Conservation (phyloP, 768 basidiomycete species). For the Mycena sanguinolenta region DNA sequence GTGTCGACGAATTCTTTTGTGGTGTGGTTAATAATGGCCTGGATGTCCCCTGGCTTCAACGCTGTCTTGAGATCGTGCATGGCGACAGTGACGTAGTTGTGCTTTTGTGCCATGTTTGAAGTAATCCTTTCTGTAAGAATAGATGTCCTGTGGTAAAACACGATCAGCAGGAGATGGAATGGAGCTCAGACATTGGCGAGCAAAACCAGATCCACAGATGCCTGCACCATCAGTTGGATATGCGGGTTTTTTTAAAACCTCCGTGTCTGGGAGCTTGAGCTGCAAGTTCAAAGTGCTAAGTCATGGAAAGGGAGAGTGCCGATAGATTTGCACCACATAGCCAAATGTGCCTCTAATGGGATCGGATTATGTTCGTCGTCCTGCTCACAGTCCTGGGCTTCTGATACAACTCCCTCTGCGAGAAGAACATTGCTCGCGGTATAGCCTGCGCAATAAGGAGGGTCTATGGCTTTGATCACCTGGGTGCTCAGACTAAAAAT, state of each 20-base stretch:
- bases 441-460: no score
- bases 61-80: no score
- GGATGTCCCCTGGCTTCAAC: no score
- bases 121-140: constrained; percentile 42
- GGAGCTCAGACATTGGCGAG: constrained; percentile 34
- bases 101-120: constrained; percentile 35
- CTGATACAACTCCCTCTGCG: constrained; percentile 36
- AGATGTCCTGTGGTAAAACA: constrained; percentile 37
- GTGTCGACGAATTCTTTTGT: no score
- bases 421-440: constrained; percentile 33
- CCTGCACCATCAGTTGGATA: constrained; percentile 30
- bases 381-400: constrained; percentile 37
- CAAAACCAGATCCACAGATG: constrained; percentile 31
- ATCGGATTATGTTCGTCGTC: constrained; percentile 16
- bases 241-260: constrained; percentile 29
- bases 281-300: constrained; percentile 34
- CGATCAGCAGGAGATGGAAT: neutral
- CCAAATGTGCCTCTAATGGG: constrained; percentile 35
- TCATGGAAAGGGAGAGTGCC: constrained; percentile 34
- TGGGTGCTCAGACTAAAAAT: constrained; percentile 21
- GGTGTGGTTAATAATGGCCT: no score
- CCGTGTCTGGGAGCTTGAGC: constrained; percentile 29
- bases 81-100: no score
- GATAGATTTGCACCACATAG: no score
- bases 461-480: constrained; percentile 34